Base-by-base conservation (phyloP, 805 yeast species). In the Hanseniaspora valbyensis region DNA sequence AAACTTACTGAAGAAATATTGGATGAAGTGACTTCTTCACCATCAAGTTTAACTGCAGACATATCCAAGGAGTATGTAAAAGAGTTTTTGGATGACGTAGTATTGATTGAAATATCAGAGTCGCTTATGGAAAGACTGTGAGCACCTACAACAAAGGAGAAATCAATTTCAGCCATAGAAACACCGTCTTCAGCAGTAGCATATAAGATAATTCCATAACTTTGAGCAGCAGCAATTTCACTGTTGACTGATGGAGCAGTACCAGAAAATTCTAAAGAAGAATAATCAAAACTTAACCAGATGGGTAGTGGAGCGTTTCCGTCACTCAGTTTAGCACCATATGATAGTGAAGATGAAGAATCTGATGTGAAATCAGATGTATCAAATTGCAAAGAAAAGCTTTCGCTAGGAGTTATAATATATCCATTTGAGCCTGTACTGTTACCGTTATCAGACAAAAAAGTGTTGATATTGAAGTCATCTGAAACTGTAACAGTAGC, bases 301-400 rank as follows among this genome's bases (percentile, higher is more conserved):
- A 78, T 81, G 34, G 98, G 98, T 51, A 92, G 71, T 2, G 98
- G 90, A 1, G 95, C 76, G 61, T 89, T 77, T 63, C 85, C 87
- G 29, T 57, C 57, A 13, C 72, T 66, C n/a, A 89, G 78, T 55
- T 83, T 75, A 19, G 96, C 96, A 60, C 85, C 83, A 66, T 83
- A 86, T 3, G 21, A 12, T 4, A 50, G n/a, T 10, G 44, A 24
- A n/a, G 16, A 21, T 3, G 28, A 22, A 18, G 44, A 37, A 32
- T 12, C 24, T 12, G 25, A 8, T 81, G 80, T 16, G 74, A 70
- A 2, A 69, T 60, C 50, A 75, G 66, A 26, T 69, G 67, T 61
- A 40, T 79, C 76, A 59, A 92, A 87, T 26, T 76, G 65, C 52
- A 92, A 69, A 44, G 74, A 67, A 63, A 92, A 87, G 3, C 68